Conservation (phyloP, 768 basidiomycete species). For the Russula virescens region DNA sequence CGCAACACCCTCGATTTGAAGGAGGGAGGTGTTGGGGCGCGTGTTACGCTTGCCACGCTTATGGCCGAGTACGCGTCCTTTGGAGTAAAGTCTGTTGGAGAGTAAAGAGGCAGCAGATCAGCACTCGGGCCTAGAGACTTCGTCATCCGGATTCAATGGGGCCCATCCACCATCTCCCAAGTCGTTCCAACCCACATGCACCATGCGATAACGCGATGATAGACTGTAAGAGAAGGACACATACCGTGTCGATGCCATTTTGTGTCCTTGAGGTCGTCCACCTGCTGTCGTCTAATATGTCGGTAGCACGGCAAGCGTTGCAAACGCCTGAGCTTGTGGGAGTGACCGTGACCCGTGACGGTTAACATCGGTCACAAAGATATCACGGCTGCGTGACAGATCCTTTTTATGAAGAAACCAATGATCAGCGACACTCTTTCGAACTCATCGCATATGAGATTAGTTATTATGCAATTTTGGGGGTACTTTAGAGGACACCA, state of each 20-base stretch:
- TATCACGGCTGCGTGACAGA: too few species aligned
- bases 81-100: slow-evolving; percentile 78
- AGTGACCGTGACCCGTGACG: too few species aligned
- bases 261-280: slow-evolving; percentile 35
- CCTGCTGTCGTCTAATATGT: slow-evolving; percentile 27
- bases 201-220: slow-evolving; percentile 10
- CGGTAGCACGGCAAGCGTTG: neutral
- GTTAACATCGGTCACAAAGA: too few species aligned
- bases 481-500: too few species aligned
- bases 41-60: slow-evolving; percentile 98
- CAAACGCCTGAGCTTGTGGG: too few species aligned
- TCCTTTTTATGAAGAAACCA: too few species aligned
- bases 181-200: slow-evolving; percentile 24
- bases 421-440: too few species aligned
- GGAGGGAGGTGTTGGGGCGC: slow-evolving; percentile 89
- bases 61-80: slow-evolving; percentile 96
- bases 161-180: slow-evolving; percentile 44
- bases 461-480: too few species aligned
- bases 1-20: slow-evolving; percentile 96
- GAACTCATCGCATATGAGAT: too few species aligned
- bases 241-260: slow-evolving; percentile 81
- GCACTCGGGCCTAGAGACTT: neutral
- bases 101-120: slow-evolving; percentile 22
- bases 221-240: slow-evolving; percentile 27
- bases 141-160: slow-evolving; percentile 25